Percentiles rank a stretch among this genome's conserved stretches.
These are phyloP conservation scores for Heterobasidion irregulare DNA, from an alignment of 1,284 basidiomycete genomes.

Conservation along the genomic window DNA sequence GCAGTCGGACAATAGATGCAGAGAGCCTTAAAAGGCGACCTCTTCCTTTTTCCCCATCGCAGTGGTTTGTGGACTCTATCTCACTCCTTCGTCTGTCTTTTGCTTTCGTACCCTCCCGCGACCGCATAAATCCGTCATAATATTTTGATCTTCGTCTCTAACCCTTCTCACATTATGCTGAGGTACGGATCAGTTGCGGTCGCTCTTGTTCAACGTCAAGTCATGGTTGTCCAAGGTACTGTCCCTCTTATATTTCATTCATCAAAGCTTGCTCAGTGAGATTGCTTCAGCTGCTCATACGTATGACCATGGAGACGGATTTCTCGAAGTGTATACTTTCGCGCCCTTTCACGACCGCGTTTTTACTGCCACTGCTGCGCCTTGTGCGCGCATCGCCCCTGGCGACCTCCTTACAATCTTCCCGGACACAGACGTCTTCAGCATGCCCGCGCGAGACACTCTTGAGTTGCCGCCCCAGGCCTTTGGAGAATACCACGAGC, in stretches of 20 bases:
- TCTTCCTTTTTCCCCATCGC: not conserved
- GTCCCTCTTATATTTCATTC: not conserved
- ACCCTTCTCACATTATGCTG: not conserved
- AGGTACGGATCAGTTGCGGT: constrained; percentile 48
- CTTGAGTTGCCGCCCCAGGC: constrained; percentile 51
- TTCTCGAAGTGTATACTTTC: constrained; percentile 56
- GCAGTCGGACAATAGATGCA: not conserved
- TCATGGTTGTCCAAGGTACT: constrained; percentile 57
- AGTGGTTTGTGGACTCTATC: not conserved
- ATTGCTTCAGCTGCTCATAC: constrained; percentile 38
- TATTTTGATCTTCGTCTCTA: not conserved
- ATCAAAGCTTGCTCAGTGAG: not conserved
- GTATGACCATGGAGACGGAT: constrained; percentile 42
- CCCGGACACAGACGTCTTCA: constrained; percentile 27
- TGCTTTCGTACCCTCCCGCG: not conserved
- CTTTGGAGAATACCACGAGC: constrained; percentile 44
- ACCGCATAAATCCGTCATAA: not conserved
- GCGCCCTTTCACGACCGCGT: constrained; percentile 50
- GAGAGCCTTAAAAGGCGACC: not conserved
- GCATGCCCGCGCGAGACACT: constrained; percentile 37
- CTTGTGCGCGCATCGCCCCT: constrained; percentile 48
- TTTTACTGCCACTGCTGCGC: constrained; percentile 48
- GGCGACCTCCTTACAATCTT: constrained; percentile 51
- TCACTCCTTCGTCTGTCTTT: not conserved
- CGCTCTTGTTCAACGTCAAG: constrained; percentile 55